Evolutionary conservation across 2,329 filamentous ascomycete genomes (phyloP).

Genomic region (Colletotrichum destructivum): DNA sequence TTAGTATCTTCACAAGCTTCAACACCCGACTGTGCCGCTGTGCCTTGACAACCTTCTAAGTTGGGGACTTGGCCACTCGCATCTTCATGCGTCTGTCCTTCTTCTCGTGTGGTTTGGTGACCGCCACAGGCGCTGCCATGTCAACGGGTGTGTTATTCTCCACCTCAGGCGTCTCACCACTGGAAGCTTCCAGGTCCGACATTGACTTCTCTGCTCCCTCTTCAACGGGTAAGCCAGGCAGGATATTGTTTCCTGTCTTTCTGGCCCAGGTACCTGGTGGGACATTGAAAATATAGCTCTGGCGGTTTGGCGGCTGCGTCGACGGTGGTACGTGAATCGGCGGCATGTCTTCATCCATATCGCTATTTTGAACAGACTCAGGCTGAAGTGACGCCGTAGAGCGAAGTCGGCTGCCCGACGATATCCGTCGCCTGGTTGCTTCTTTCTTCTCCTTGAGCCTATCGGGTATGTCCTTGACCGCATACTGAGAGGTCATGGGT

Average conservation of each 20-base stretch:
- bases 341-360: constrained; percentile 39
- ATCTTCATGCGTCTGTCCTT: constrained; percentile 6
- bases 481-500: constrained; percentile 15
- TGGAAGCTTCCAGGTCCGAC: constrained; percentile 5
- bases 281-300: not conserved
- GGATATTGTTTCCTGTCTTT: constrained; percentile 21
- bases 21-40: not conserved
- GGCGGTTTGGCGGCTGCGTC: constrained; percentile 7
- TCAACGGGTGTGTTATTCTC: not conserved
- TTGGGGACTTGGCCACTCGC: constrained; percentile 17
- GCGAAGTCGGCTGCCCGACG: constrained; percentile 23
- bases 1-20: not conserved
- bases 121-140: not conserved
- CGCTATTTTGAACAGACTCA: constrained; percentile 32
- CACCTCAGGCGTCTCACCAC: not conserved
- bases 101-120: not conserved
- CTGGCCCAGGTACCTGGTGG: constrained; percentile 30
- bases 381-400: constrained; percentile 22
- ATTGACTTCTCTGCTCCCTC: not conserved
- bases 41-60: constrained; percentile 19
- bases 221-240: constrained; percentile 17
- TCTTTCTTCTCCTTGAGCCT: constrained; percentile 33
- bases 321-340: constrained; percentile 31
- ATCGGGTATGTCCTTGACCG: constrained; percentile 29
- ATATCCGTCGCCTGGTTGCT: constrained; percentile 15